Base-by-base conservation (phyloP, 1,284 basidiomycete genomes). In the Ustanciosporium gigantosporum region DNA sequence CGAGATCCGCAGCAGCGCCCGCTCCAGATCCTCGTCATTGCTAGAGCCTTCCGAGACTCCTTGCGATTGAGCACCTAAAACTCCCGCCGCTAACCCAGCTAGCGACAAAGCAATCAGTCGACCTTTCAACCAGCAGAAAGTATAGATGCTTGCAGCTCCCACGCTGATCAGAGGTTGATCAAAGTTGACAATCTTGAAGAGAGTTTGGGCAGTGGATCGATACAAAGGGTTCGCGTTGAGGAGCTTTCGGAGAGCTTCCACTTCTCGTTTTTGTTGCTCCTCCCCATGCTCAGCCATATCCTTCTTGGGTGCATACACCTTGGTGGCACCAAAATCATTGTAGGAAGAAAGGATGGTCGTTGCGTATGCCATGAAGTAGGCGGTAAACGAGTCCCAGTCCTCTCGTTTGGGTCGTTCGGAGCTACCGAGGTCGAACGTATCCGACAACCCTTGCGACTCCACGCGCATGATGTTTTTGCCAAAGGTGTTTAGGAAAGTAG, bases 401-500 rank as follows among this genome's bases (percentile, higher is more conserved):
- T 57, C 31, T 3, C 59, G 47, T 23, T 36, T 44, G 13, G 59
- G 59, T 52, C 44, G 52, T 11, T 62, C 52, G 1, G 44, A 22
- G 2, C 46, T n/a, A 11, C 11, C 51, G 0, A 36, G 27, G 22
- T 49, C 38, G 5, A 61, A 22, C 13, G 31, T 61, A 40, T 61
- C 58, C 20, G 64, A 42, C 41, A 53, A 20, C 36, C 51, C 66
- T n/a, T 46, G 37, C 42, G 62, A 57, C 22, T 56, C 43, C 25
- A 66, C 55, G n/a, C 31, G 40, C 23, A 47, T 24, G 8, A 69
- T 20, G 15, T 62, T 35, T n/a, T 49, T 41, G 20, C 66, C 68
- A 16, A 68, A 70, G 14, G 48, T 27, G 2, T 46, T 36, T 11
- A 70, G 49, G 56, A 66, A 70, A 6, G 32, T 31, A 24, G 44